phyloP scores from a whole-genome alignment of 2,329 filamentous ascomycete species.

The Phyllosticta citriasiana region DNA sequence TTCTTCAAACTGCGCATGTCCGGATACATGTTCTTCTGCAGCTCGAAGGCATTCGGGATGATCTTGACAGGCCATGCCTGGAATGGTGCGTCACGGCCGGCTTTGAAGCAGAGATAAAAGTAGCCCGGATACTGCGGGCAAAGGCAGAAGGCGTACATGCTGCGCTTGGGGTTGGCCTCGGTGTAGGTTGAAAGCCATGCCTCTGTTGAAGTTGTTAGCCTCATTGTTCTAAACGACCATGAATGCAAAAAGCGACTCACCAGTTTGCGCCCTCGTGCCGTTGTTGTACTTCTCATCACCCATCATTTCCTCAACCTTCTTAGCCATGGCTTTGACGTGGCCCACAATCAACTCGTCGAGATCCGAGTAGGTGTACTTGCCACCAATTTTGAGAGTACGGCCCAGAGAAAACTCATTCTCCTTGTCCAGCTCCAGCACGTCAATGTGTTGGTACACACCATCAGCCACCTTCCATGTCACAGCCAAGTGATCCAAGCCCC shows the following conservation, averaged over 20 bases:
- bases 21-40: constrained; percentile 80
- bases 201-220: constrained; percentile 45
- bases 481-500: constrained; percentile 88
- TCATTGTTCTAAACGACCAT: neutral
- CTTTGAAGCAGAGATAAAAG: constrained; percentile 95
- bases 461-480: constrained; percentile 98
- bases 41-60: constrained; percentile 85
- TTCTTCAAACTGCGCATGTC: constrained; percentile 95
- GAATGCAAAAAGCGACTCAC: constrained; percentile 44
- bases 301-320: constrained; percentile 95
- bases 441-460: constrained; percentile 93
- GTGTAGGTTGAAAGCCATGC: constrained; percentile 95
- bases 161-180: constrained; percentile 87
- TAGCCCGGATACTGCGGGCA: constrained; percentile 87
- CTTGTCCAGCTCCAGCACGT: constrained; percentile 93
- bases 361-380: constrained; percentile 88
- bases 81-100: constrained; percentile 62
- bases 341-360: constrained; percentile 94
- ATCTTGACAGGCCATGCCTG: constrained; percentile 80
- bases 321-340: constrained; percentile 94
- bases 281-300: constrained; percentile 88
- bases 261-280: constrained; percentile 68
- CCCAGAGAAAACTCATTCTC: constrained; percentile 94
- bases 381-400: constrained; percentile 71
- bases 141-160: constrained; percentile 91